phyloP scores from a whole-genome alignment of 495 filamentous ascomycete species.

The Hypoxylon perforatum region DNA sequence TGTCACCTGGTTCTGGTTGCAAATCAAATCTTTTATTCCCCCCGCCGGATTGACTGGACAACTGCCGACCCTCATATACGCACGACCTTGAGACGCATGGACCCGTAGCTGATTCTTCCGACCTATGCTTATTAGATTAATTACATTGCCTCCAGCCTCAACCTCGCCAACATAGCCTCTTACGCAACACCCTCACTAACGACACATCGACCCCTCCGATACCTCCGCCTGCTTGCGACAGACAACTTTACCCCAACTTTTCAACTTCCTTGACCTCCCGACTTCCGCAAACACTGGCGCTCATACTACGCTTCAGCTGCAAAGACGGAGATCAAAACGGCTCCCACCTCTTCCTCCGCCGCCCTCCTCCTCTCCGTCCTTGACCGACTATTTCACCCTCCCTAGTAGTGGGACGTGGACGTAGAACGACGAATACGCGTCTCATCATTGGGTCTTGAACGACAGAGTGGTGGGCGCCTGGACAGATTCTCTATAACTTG shows the following conservation, averaged over 20 bases:
- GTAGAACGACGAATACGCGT: constrained; percentile 20
- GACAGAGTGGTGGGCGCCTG: constrained; percentile 58
- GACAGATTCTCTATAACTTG: constrained; percentile 36
- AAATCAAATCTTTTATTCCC: constrained; percentile 5
- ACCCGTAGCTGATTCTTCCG: constrained; percentile 39
- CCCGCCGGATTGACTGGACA: constrained; percentile 24
- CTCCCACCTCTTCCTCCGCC: constrained; percentile 56
- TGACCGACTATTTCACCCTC: constrained; percentile 60
- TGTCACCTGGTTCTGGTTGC: constrained; percentile 29
- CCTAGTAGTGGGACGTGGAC: constrained; percentile 48
- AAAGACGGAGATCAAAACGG: constrained; percentile 57
- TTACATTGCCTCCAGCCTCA: constrained; percentile 35
- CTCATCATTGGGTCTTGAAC: constrained; percentile 37
- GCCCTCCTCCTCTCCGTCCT: constrained; percentile 57
- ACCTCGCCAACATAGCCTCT: constrained; percentile 39
- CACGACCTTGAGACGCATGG: constrained; percentile 32
- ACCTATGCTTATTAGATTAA: constrained; percentile 38
- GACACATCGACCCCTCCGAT: constrained; percentile 26
- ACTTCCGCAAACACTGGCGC: constrained; percentile 17
- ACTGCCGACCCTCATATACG: constrained; percentile 42
- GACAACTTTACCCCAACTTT: constrained; percentile 23
- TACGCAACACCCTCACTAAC: constrained; percentile 34
- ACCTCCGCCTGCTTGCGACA: constrained; percentile 29
- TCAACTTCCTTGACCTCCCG: constrained; percentile 16
- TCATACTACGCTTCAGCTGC: constrained; percentile 32